Percentiles rank a stretch among this genome's conserved stretches.
Conservation (phyloP, 768 basidiomycete species). For the Suillus paluster region DNA sequence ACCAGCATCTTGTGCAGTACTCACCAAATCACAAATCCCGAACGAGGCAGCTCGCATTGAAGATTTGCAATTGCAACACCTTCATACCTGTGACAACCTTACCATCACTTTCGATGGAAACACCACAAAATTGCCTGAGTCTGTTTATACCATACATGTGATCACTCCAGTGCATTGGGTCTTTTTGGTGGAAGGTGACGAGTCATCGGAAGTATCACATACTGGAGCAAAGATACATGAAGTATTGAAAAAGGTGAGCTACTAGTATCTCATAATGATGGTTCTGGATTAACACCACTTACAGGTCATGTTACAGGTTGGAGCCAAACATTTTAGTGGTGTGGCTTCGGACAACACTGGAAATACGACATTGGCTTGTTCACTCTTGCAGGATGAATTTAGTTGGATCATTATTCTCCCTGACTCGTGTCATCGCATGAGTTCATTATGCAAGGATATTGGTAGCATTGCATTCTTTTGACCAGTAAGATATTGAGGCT, state of each 20-base stretch:
- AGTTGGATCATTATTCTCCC: slow-evolving; percentile 20
- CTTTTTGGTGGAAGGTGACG: slow-evolving; percentile 26
- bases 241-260: slow-evolving; percentile 11
- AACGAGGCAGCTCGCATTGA: neutral
- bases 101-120: slow-evolving; percentile 31
- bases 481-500: neutral
- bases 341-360: slow-evolving; percentile 27
- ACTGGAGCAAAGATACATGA: slow-evolving; percentile 21
- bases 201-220: slow-evolving; percentile 24
- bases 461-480: neutral
- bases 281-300: neutral
- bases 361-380: slow-evolving; percentile 20
- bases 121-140: slow-evolving; percentile 19
- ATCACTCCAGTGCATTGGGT: slow-evolving; percentile 14
- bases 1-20: neutral
- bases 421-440: slow-evolving; percentile 24
- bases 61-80: slow-evolving; percentile 13
- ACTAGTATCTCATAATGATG: neutral
- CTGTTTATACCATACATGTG: slow-evolving; percentile 26
- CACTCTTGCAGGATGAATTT: slow-evolving; percentile 9
- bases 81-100: slow-evolving; percentile 18
- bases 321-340: neutral
- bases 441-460: slow-evolving; percentile 20
- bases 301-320: slow-evolving; percentile 22
- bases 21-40: neutral